These are phyloP conservation scores for Pleodorina starrii DNA, from an alignment of 139 green algal genomes.

Conservation along the genomic window DNA sequence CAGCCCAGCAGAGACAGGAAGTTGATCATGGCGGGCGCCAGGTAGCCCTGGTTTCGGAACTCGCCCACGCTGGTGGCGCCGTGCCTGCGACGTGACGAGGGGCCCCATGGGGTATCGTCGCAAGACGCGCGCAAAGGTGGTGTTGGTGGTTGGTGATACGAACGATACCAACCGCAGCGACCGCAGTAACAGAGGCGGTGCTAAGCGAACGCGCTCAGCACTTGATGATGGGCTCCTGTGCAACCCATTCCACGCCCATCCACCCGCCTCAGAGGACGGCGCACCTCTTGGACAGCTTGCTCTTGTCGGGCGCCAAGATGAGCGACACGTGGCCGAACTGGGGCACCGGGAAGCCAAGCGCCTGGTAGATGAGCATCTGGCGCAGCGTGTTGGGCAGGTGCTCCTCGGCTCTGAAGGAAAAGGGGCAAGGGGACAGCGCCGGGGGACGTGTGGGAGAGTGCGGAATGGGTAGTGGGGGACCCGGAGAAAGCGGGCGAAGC, in stretches of 20 bases:
- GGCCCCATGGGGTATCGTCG: no score
- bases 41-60: slow-evolving; percentile 93
- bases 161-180: no score
- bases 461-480: no score
- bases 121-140: no score
- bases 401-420: slow-evolving; percentile 90
- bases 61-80: slow-evolving; percentile 97
- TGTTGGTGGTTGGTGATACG: not conserved
- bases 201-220: no score
- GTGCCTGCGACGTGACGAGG: slow-evolving; percentile 70
- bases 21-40: slow-evolving; percentile 96
- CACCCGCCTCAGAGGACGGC: no score
- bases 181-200: no score
- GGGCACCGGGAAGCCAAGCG: slow-evolving; percentile 89
- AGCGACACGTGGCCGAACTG: slow-evolving; percentile 95
- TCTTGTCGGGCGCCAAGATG: slow-evolving; percentile 98
- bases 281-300: slow-evolving; percentile 96
- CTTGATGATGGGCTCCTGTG: no score
- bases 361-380: slow-evolving; percentile 97
- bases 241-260: no score
- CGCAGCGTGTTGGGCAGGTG: slow-evolving; percentile 99
- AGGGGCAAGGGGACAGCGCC: not conserved
- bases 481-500: no score
- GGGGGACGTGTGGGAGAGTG: not conserved
- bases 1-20: slow-evolving; percentile 97